Conservation (phyloP, 345 rosid species). For the Sisymbrium altissimum region DNA sequence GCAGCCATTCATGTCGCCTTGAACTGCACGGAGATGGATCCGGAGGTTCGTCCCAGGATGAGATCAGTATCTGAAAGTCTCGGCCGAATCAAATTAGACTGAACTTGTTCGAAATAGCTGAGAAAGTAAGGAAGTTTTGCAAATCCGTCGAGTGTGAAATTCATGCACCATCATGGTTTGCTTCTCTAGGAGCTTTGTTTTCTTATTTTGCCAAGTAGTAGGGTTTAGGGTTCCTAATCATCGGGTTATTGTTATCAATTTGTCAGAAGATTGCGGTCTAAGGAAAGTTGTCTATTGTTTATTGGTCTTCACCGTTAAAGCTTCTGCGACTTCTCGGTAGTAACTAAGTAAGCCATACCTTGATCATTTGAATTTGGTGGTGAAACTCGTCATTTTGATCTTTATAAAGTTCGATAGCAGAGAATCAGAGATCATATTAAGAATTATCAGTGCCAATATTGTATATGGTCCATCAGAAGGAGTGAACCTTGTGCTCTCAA, state of each 20-base stretch:
- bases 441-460: no score
- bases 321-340: no score
- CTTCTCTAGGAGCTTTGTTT: neutral
- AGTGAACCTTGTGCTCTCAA: no score
- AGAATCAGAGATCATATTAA: no score
- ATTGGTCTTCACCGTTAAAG: neutral
- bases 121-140: neutral
- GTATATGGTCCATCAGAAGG: no score
- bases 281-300: neutral
- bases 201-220: neutral
- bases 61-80: constrained; percentile 76
- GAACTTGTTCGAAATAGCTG: constrained; percentile 8
- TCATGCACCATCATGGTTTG: neutral
- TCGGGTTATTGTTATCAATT: neutral
- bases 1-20: constrained; percentile 75
- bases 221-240: neutral
- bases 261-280: neutral
- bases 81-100: constrained; percentile 54
- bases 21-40: constrained; percentile 83
- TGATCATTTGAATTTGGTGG: no score
- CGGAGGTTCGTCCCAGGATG: constrained; percentile 90
- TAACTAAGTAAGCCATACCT: no score
- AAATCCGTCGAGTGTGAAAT: neutral
- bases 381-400: no score
- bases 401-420: no score